A percentile compares a stretch with the other conserved stretches of the same genome.
These are phyloP conservation scores for Brassica rapa DNA, from an alignment of 345 rosid species.

Conservation along the genomic window DNA sequence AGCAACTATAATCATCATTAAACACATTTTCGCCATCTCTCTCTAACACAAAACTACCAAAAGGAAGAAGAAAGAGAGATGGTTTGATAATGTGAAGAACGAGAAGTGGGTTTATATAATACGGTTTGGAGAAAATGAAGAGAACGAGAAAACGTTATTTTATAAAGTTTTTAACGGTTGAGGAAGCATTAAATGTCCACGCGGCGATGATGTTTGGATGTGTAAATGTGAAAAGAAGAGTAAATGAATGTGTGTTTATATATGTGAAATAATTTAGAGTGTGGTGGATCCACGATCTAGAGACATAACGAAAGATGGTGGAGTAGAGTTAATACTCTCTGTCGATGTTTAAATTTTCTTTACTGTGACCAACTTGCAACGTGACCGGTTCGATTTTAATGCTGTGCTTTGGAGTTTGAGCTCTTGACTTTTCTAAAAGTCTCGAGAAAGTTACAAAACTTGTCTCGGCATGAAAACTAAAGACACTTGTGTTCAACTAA, in stretches of 20 bases:
- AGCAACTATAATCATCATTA: conserved; percentile 32
- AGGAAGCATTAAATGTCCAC: conserved; percentile 40
- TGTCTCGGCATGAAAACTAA: conserved; percentile 20
- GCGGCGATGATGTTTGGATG: conserved; percentile 31
- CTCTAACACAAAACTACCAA: conserved; percentile 6
- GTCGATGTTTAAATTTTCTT: conserved; percentile 20
- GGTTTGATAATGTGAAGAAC: conserved; percentile 11
- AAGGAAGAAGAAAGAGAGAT: conserved; percentile 12
- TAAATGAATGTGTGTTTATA: conserved; percentile 30
- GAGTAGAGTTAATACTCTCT: conserved; percentile 33
- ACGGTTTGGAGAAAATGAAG: conserved; percentile 23
- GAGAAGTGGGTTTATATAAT: conserved; percentile 31
- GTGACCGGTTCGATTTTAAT: conserved; percentile 39
- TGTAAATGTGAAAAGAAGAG: conserved; percentile 26
- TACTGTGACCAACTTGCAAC: conserved; percentile 12
- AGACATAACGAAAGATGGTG: conserved; percentile 27
- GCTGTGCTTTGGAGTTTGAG: conserved; percentile 29
- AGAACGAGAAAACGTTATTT: conserved; percentile 17
- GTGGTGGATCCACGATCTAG: conserved; percentile 20
- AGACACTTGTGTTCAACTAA: background rate
- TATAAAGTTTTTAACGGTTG: conserved; percentile 24
- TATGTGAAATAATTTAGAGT: conserved; percentile 33
- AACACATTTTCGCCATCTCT: conserved; percentile 31
- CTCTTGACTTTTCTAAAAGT: conserved; percentile 26
- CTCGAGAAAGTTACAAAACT: conserved; percentile 21